Conservation (phyloP, 495 filamentous ascomycete genomes). For the Penicillium salamii region DNA sequence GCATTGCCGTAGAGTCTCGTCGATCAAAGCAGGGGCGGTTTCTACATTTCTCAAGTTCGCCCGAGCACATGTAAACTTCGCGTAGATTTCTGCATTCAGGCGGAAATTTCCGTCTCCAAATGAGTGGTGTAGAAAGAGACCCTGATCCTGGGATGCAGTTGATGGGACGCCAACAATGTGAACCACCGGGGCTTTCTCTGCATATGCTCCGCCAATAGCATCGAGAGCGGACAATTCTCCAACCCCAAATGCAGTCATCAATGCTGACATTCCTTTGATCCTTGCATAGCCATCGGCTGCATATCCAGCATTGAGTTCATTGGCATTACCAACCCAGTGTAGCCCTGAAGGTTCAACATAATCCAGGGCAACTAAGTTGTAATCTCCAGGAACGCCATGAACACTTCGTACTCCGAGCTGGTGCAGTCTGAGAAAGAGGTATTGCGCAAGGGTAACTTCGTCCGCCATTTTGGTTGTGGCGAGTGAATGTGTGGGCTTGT, state of each 20-base stretch:
- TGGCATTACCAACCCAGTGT: conserved; percentile 70
- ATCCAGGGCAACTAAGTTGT: conserved; percentile 66
- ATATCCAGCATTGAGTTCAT: conserved; percentile 76
- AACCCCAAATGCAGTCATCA: conserved; percentile 74
- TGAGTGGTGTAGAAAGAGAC: background rate
- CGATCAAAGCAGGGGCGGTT: conserved; percentile 20
- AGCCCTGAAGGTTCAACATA: conserved; percentile 56
- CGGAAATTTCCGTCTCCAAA: background rate
- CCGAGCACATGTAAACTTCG: background rate
- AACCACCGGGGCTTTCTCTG: conserved; percentile 69
- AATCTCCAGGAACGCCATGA: conserved; percentile 53
- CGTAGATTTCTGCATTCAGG: background rate
- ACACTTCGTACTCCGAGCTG: conserved; percentile 1
- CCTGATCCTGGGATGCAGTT: background rate
- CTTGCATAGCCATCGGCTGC: conserved; percentile 77
- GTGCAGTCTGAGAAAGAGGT: conserved; percentile 12
- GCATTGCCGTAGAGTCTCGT: conserved; percentile 31
- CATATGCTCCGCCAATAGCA: conserved; percentile 64
- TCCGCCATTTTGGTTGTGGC: too few species aligned
- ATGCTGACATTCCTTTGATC: conserved; percentile 62
- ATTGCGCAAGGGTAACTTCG: conserved; percentile 2
- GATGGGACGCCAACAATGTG: conserved; percentile 67
- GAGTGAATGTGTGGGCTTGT: too few species aligned
- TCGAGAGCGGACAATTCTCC: conserved; percentile 72
- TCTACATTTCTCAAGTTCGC: background rate